Evolutionary conservation across 345 rosid species (phyloP).

Genomic region (Syzygium jambos): DNA sequence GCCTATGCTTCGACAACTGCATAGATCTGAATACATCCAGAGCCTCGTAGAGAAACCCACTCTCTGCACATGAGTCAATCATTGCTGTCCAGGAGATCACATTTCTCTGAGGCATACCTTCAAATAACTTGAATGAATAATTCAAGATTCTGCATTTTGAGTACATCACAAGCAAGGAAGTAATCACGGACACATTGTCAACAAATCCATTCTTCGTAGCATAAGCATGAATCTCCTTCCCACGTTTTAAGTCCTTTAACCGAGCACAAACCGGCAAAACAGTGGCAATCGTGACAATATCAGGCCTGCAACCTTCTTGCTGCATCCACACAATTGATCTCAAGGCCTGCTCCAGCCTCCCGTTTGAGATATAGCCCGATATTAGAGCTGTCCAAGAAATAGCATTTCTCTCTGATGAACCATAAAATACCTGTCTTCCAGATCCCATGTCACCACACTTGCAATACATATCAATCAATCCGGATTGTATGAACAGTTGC

Average conservation of each 20-base stretch:
- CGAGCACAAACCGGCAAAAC: constrained; percentile 69
- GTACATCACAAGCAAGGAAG: constrained; percentile 84
- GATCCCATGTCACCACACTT: constrained; percentile 70
- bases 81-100: constrained; percentile 70
- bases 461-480: constrained; percentile 79
- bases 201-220: constrained; percentile 63
- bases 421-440: constrained; percentile 64
- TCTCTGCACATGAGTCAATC: constrained; percentile 52
- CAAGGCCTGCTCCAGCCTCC: constrained; percentile 76
- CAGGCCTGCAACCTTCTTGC: constrained; percentile 80
- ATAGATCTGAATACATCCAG: constrained; percentile 43
- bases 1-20: constrained; percentile 61
- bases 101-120: constrained; percentile 41
- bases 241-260: constrained; percentile 54
- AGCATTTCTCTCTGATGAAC: constrained; percentile 51
- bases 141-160: constrained; percentile 51
- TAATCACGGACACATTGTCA: constrained; percentile 60
- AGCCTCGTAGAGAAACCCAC: constrained; percentile 27
- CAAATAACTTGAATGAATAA: constrained; percentile 49
- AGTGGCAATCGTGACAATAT: constrained; percentile 66
- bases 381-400: constrained; percentile 86
- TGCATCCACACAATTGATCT: constrained; percentile 92
- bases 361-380: constrained; percentile 70
- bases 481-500: constrained; percentile 53
- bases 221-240: constrained; percentile 82